Evolutionary conservation across 2,329 filamentous ascomycete species (phyloP), one percentile per base, ranked within the genome.

Genomic region (Alternaria sp.): DNA sequence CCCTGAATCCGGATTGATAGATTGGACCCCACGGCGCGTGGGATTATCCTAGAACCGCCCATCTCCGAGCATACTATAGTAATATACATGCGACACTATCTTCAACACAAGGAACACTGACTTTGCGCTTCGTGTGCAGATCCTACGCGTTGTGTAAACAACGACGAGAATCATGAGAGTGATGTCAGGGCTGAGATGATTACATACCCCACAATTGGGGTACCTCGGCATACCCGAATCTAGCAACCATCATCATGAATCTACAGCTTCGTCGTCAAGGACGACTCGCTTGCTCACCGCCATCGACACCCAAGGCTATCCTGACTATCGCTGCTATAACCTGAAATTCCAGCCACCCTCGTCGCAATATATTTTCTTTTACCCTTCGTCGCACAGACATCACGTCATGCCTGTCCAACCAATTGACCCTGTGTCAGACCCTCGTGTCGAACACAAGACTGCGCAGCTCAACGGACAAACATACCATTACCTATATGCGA

Each of bases 381-480:
- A 63, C 18, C 60, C 51, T 58, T 47, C 54, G 18, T 21, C 10
- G n/a, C 28, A 25, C 33, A 21, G 26, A 61, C 18, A 28, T 68
- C 67, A 55, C 66, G 67, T 67, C 71, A 88, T 87, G 84, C 75
- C 85, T 54, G 78, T 85, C 45, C 87, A 90, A 75, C 91, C 91
- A 76, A 87, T 95, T 66, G 78, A 80, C 55, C 84, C 84, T 20
- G 86, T 85, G 44, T 85, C 87, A 65, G 92, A 95, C 82, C 75
- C 88, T 33, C 87, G 92, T 66, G 85, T 93, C 71, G 82, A 88
- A 72, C 86, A 89, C 76, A 86, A 87, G 72, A 89, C 86, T 59
- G 86, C 88, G 45, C 81, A 84, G 56, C 82, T 94, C 61, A 89
- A 91, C 69, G 90, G 90, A 68, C 86, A 87, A 72, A 92, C 84